A percentile compares a stretch with the other conserved stretches of the same genome.
Conservation (phyloP, 2,329 filamentous ascomycete genomes). For the Xylariaceae sp. region DNA sequence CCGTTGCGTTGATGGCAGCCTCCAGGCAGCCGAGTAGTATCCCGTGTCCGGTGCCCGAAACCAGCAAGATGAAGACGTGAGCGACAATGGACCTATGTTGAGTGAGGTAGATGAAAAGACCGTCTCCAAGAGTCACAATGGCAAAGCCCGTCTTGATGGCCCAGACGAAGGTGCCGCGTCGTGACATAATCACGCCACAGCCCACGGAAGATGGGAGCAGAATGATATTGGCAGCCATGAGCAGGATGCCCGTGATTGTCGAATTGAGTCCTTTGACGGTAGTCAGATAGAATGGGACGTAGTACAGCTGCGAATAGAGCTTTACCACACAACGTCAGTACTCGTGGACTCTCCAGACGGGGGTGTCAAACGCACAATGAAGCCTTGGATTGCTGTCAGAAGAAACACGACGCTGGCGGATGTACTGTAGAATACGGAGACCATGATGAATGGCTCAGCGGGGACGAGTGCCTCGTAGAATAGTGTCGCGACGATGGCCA, state of each 20-base stretch:
- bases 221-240: constrained; percentile 6
- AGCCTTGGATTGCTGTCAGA: constrained; percentile 1
- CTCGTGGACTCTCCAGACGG: neutral
- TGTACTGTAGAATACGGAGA: constrained; percentile 5
- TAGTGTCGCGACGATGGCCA: constrained; percentile 10
- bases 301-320: constrained; percentile 8
- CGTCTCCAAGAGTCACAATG: neutral
- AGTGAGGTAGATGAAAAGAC: neutral
- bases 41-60: constrained; percentile 5
- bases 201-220: constrained; percentile 2
- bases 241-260: constrained; percentile 6
- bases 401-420: constrained; percentile 4
- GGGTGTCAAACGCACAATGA: neutral
- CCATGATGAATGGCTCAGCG: constrained; percentile 5
- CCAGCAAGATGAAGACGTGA: constrained; percentile 2
- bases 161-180: constrained; percentile 6
- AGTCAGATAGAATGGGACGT: constrained; percentile 7
- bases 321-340: neutral
- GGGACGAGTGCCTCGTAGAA: constrained; percentile 14
- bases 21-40: constrained; percentile 2
- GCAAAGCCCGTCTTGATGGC: constrained; percentile 4
- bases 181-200: constrained; percentile 7
- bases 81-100: neutral
- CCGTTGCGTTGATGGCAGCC: constrained; percentile 4
- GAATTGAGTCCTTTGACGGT: constrained; percentile 5